Evolutionary conservation across 192 early-diverging fungal species (phyloP).

Genomic region (Kappamyces sp.): DNA sequence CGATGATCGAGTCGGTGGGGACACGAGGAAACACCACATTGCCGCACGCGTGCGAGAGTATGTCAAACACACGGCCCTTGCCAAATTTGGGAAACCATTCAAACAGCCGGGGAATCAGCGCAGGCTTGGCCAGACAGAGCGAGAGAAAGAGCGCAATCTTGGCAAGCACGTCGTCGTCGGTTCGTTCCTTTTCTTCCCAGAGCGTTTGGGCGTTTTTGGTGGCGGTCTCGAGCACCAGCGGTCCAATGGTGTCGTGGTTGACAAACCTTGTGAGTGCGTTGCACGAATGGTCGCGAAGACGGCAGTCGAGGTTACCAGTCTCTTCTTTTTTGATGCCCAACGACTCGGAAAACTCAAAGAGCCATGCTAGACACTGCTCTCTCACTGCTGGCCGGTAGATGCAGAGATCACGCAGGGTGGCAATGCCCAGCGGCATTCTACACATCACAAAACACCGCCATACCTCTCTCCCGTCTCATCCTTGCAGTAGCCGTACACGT

Average conservation of each 20-base stretch:
- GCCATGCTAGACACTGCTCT: slow-evolving; percentile 40
- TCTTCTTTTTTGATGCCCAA: slow-evolving; percentile 28
- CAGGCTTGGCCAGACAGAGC: slow-evolving; percentile 64
- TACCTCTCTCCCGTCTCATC: slow-evolving; percentile 44
- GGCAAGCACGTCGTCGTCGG: slow-evolving; percentile 57
- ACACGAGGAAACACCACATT: no score
- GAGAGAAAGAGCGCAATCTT: slow-evolving; percentile 73
- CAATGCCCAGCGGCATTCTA: slow-evolving; percentile 50
- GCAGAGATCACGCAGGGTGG: slow-evolving; percentile 57
- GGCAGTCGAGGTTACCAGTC: slow-evolving; percentile 4
- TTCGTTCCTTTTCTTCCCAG: slow-evolving; percentile 20
- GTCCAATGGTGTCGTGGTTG: slow-evolving; percentile 37
- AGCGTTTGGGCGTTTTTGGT: slow-evolving; percentile 16
- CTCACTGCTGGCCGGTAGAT: slow-evolving; percentile 49
- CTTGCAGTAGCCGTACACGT: slow-evolving; percentile 58
- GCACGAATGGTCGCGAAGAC: slow-evolving; percentile 52
- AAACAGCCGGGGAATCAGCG: not conserved
- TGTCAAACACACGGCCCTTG: no score
- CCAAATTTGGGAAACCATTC: no score
- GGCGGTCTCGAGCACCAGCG: slow-evolving; percentile 44
- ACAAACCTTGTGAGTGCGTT: slow-evolving; percentile 51
- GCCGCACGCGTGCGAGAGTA: no score
- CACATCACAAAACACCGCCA: slow-evolving; percentile 11
- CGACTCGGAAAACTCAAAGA: slow-evolving; percentile 49
- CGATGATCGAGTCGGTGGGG: slow-evolving; percentile 34